Conservation (phyloP, 345 rosid genomes). For the Sonneratia caseolaris region DNA sequence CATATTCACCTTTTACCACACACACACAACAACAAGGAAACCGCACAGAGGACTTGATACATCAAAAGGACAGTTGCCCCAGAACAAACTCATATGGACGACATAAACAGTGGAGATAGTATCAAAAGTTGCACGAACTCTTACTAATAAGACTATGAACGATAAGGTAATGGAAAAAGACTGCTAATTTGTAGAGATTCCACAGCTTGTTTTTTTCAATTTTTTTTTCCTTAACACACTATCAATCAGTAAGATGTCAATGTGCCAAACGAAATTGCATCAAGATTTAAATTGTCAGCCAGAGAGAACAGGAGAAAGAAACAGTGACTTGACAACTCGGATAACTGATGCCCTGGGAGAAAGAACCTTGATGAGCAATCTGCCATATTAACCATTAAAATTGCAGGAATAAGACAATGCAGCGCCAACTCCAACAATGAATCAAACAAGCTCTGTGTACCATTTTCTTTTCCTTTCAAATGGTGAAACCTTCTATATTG, state of each 20-base stretch:
- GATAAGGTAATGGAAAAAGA: too few relatives aligned
- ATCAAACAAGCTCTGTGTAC: neutral
- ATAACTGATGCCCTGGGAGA: constrained; percentile 23
- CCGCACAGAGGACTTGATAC: neutral
- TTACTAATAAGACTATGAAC: neutral
- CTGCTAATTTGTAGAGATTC: too few relatives aligned
- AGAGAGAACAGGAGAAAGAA: neutral
- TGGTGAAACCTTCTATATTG: neutral
- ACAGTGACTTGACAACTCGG: constrained; percentile 29
- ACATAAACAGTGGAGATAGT: neutral
- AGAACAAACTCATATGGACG: neutral
- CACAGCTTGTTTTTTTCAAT: too few relatives aligned
- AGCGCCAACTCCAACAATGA: neutral
- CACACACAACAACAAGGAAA: neutral
- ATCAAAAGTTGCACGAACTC: neutral
- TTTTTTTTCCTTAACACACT: neutral
- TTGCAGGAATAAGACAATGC: neutral
- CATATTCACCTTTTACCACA: neutral
- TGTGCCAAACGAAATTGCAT: constrained; percentile 5
- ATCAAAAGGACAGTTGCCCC: neutral
- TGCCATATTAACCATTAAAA: constrained; percentile 24
- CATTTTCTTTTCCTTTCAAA: neutral
- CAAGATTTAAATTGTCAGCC: neutral
- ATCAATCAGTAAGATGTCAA: neutral
- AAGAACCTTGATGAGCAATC: constrained; percentile 38